Evolutionary conservation across 257 asterid genomes (phyloP), one percentile per base, ranked within the genome.

Genomic region (Cinchona pubescens): DNA sequence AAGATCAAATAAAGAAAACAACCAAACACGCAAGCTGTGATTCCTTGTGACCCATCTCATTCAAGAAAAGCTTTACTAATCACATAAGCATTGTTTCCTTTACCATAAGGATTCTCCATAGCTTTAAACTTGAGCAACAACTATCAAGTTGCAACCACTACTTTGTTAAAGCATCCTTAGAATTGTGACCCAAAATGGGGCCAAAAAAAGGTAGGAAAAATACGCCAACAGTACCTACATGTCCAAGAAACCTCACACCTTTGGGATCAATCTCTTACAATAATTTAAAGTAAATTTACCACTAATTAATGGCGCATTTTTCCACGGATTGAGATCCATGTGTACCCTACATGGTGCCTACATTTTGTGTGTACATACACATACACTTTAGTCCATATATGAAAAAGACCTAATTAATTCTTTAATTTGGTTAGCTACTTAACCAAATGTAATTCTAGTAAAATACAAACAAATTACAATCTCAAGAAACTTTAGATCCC

Each of bases 111-210:
- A n/a, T 72, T 58, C 65, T 56, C 58, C 38, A 29, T 59, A 38
- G 63, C 65, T 63, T 63, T 30, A 14, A 63, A 64, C 23, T 27
- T 10, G 51, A 74, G 72, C 78, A 74, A 74, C 48, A n/a, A 30
- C 49, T n/a, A n/a, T n/a, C n/a, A n/a, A n/a, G n/a, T 37, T 51
- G 75, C 35, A 23, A 71, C 67, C 46, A 21, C 11, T 51, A 46
- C 45, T 29, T 35, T 29, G 46, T 71, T 12, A 14, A 70, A n/a
- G n/a, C 43, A 63, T 25, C 8, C 63, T 49, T 1, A 23, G n/a
- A 16, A 29, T 32, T 18, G 23, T 48, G 48, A 49, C 59, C 18
- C 25, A 27, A 74, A 43, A 60, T 38, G 12, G 11, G 59, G 30
- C n/a, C 5, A 38, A 61, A 30, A 69, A 49, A 35, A 8, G 51